Evolutionary conservation across 1,139 yeast species (phyloP).

Genomic region (Tardiomyces depauwii): DNA sequence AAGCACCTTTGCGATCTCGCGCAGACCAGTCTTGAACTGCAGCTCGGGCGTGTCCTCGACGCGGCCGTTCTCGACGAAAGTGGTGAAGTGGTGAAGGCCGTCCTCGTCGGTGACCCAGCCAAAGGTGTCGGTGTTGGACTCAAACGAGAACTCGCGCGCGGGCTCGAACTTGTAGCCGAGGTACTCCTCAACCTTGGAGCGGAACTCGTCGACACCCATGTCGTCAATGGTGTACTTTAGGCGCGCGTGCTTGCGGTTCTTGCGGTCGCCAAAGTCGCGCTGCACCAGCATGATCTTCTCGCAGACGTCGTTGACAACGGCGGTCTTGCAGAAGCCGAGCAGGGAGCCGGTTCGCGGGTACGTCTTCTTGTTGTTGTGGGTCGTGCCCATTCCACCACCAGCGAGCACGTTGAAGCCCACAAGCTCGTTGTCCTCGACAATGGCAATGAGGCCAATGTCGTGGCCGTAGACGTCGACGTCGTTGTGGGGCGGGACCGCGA

Average conservation of each 20-base stretch:
- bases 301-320: conserved; percentile 64
- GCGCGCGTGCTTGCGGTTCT: conserved; percentile 95
- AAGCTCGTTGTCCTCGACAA: conserved; percentile 50
- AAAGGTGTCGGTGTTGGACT: conserved; percentile 80
- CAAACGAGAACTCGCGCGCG: conserved; percentile 63
- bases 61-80: conserved; percentile 94
- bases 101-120: conserved; percentile 92
- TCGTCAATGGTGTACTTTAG: conserved; percentile 94
- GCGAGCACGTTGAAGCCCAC: conserved; percentile 79
- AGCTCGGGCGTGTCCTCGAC: conserved; percentile 85
- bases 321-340: conserved; percentile 64
- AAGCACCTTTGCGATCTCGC: conserved; percentile 63
- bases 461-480: conserved; percentile 96
- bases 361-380: conserved; percentile 93
- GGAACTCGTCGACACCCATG: conserved; percentile 75
- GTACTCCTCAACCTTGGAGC: conserved; percentile 62
- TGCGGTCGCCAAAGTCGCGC: conserved; percentile 92
- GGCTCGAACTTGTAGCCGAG: conserved; percentile 68
- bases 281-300: conserved; percentile 91
- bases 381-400: conserved; percentile 99
- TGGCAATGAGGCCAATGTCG: conserved; percentile 88
- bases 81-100: conserved; percentile 82
- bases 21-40: conserved; percentile 83
- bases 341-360: conserved; percentile 90
- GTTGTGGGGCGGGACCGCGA: conserved; percentile 92